Evolutionary conservation across 2,329 filamentous ascomycete genomes (phyloP), one percentile per base, ranked within the genome.

Genomic region (Pseudocercospora eumusae): DNA sequence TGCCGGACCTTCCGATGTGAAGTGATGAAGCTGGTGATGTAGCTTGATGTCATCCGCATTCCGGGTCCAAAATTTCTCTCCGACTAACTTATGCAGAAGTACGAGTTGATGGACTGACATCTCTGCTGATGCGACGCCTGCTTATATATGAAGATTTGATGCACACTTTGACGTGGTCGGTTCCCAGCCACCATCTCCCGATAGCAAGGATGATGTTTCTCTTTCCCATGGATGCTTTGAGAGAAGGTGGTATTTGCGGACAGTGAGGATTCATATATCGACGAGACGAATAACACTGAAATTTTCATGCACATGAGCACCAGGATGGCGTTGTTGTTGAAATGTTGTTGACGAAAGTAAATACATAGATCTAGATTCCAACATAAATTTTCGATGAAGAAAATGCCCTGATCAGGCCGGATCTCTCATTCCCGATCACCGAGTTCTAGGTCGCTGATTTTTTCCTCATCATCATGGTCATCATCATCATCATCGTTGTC

Each of bases 241-340:
- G 56, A 2, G 75, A 75, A 0, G 77, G 74, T 63, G 72, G 71
- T 1, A 69, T 78, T 20, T 80, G 78, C 60, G 57, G 21, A 20
- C 44, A 47, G 44, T 21, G 13, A 25, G n/a, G n/a, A 11, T 23
- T 2, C 4, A n/a, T 15, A 5, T 5, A 21, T 3, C 2, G 13
- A 10, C 13, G 20, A 45, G 13, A 15, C n/a, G n/a, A n/a, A n/a
- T n/a, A n/a, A n/a, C n/a, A n/a, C n/a, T n/a, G n/a, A n/a, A n/a
- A n/a, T n/a, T n/a, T n/a, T n/a, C n/a, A n/a, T n/a, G n/a, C n/a
- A 44, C 40, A 45, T 4, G 42, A 20, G 44, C 44, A 47, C 23
- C 20, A 9, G 0, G 6, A 47, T 6, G 44, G 44, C 44, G 44
- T 47, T 47, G 23, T 13, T 47, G 18, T 2, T n/a, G n/a, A n/a